phyloP scores from a whole-genome alignment of 2,329 filamentous ascomycete species.

The Nothophoma quercina region DNA sequence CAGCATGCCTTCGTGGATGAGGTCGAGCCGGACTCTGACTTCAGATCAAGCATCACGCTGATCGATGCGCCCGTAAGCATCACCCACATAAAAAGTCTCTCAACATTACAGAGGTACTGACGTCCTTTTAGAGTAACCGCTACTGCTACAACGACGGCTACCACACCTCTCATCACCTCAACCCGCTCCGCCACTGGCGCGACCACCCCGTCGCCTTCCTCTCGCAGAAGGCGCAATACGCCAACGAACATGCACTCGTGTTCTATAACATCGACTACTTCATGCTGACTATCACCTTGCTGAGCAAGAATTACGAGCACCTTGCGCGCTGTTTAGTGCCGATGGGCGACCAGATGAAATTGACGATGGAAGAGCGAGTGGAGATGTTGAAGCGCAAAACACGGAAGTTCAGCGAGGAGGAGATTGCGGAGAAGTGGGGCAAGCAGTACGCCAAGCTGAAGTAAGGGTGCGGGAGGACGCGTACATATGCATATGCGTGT shows the following conservation, averaged over 20 bases:
- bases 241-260: constrained; percentile 72
- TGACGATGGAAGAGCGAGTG: constrained; percentile 70
- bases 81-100: too few relatives aligned
- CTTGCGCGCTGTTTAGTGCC: constrained; percentile 76
- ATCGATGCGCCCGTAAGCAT: constrained; percentile 76
- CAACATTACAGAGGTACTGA: too few relatives aligned
- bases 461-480: too few relatives aligned
- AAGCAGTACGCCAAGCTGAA: constrained; percentile 43
- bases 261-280: constrained; percentile 85
- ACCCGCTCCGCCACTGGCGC: constrained; percentile 80
- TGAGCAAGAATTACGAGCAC: constrained; percentile 74
- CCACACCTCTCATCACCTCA: constrained; percentile 81
- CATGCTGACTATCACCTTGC: constrained; percentile 73
- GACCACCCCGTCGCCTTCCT: constrained; percentile 79
- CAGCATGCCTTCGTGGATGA: constrained; percentile 84
- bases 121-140: constrained; percentile 85
- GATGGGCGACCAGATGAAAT: constrained; percentile 72
- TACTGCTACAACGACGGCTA: constrained; percentile 86
- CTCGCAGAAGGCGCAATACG: constrained; percentile 71
- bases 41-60: constrained; percentile 78
- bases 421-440: constrained; percentile 67
- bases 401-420: constrained; percentile 69
- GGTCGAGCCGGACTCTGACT: constrained; percentile 77
- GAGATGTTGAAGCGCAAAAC: constrained; percentile 71
- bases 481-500: too few relatives aligned